These are phyloP conservation scores for Stachybotrys elegans DNA, from an alignment of 2,329 filamentous ascomycete species.

Conservation along the genomic window DNA sequence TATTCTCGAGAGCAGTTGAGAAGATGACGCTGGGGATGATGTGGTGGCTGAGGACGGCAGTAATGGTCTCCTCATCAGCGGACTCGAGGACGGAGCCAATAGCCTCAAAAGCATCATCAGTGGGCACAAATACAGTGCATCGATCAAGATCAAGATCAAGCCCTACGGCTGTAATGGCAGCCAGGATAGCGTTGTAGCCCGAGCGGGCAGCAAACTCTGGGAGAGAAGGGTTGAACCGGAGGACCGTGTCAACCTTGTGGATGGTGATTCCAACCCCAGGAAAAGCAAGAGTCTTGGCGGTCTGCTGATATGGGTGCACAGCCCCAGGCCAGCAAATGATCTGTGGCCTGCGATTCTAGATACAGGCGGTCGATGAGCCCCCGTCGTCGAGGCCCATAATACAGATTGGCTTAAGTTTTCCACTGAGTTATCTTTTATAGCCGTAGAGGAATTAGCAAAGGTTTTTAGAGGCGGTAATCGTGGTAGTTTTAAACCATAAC, in stretches of 20 bases:
- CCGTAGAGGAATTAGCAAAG: too few species aligned
- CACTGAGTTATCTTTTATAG: too few species aligned
- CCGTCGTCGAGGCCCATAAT: too few species aligned
- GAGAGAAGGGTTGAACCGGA: background rate
- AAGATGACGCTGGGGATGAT: slow-evolving; percentile 5
- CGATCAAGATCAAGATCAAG: background rate
- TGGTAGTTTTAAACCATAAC: too few species aligned
- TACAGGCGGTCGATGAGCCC: too few species aligned
- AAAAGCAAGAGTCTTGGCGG: too few species aligned
- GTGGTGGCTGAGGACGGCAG: slow-evolving; percentile 1
- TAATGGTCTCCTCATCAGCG: background rate
- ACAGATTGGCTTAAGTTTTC: too few species aligned
- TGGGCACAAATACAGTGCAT: slow-evolving; percentile 3
- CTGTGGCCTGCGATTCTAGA: too few species aligned
- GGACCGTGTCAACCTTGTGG: slow-evolving; percentile 2
- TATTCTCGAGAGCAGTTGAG: background rate
- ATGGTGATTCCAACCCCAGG: slow-evolving; percentile 12
- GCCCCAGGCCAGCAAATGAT: too few species aligned
- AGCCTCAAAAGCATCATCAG: slow-evolving; percentile 1
- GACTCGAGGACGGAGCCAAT: slow-evolving; percentile 2
- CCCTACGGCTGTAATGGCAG: background rate
- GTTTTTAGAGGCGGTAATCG: too few species aligned
- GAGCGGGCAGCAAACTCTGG: background rate
- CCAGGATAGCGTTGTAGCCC: slow-evolving; percentile 1
- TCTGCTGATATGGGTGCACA: too few species aligned